These are phyloP conservation scores for Hansenula lynferdii DNA, from an alignment of 1,139 yeast species.

Conservation along the genomic window DNA sequence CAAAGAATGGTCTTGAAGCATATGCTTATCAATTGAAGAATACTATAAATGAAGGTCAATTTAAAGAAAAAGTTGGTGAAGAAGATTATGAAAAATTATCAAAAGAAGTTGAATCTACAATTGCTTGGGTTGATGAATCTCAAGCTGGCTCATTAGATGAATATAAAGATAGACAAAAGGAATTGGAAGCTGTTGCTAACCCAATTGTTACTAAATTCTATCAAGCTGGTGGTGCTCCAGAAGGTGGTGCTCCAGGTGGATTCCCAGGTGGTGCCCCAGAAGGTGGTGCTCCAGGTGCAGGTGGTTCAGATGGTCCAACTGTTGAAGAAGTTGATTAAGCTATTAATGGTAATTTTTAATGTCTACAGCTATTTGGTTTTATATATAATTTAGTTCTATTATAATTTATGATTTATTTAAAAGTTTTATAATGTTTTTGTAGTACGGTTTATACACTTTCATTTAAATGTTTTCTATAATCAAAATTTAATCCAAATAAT, in stretches of 20 bases:
- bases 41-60: conserved; percentile 56
- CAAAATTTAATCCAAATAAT: conserved; percentile 16
- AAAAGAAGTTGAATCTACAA: conserved; percentile 80
- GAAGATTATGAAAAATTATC: conserved; percentile 82
- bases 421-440: neutral
- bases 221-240: conserved; percentile 49
- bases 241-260: conserved; percentile 49
- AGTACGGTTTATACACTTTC: neutral
- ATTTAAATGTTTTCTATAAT: conserved; percentile 17
- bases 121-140: conserved; percentile 83
- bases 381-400: neutral
- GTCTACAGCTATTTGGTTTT: neutral
- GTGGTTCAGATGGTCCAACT: conserved; percentile 53
- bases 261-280: conserved; percentile 59
- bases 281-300: conserved; percentile 34
- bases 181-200: conserved; percentile 58
- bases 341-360: conserved; percentile 24
- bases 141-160: conserved; percentile 88
- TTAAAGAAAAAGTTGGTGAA: conserved; percentile 75
- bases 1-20: conserved; percentile 81
- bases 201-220: conserved; percentile 65
- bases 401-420: neutral
- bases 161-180: conserved; percentile 61
- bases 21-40: conserved; percentile 80
- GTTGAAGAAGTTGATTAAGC: conserved; percentile 67